A percentile compares a stretch with the other conserved stretches of the same genome.
These are phyloP conservation scores for Cajanus cajan DNA, from an alignment of 306 rosid species.

Conservation along the genomic window DNA sequence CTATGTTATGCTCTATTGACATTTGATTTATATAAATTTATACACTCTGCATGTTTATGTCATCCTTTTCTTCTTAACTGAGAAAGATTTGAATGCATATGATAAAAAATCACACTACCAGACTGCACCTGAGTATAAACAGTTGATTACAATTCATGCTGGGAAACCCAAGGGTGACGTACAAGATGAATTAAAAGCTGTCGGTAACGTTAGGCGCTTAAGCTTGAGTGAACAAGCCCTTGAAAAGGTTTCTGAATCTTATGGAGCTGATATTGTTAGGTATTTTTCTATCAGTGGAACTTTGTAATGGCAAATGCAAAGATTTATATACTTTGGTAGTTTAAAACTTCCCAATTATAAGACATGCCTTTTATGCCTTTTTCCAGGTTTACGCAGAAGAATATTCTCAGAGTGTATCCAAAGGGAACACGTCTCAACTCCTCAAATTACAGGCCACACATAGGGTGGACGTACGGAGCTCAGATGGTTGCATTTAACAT, in stretches of 20 bases:
- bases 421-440: constrained; percentile 72
- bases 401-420: constrained; percentile 71
- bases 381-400: constrained; percentile 68
- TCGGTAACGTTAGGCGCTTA: constrained; percentile 62
- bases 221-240: constrained; percentile 72
- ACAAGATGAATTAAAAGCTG: constrained; percentile 47
- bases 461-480: constrained; percentile 86
- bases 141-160: constrained; percentile 76
- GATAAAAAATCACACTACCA: constrained; percentile 45
- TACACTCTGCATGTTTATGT: background rate
- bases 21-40: constrained; percentile 3
- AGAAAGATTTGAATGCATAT: constrained; percentile 36
- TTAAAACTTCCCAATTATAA: constrained; percentile 13
- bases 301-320: constrained; percentile 4
- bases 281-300: constrained; percentile 15
- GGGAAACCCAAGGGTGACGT: constrained; percentile 68
- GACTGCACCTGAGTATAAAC: constrained; percentile 55
- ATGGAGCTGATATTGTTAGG: constrained; percentile 65
- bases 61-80: constrained; percentile 9
- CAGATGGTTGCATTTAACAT: constrained; percentile 90
- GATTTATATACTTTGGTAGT: background rate
- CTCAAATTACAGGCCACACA: constrained; percentile 68
- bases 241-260: constrained; percentile 49
- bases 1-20: background rate
- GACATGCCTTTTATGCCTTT: background rate